Conservation (phyloP, 495 filamentous ascomycete species). For the Penicillium ochrochloron region DNA sequence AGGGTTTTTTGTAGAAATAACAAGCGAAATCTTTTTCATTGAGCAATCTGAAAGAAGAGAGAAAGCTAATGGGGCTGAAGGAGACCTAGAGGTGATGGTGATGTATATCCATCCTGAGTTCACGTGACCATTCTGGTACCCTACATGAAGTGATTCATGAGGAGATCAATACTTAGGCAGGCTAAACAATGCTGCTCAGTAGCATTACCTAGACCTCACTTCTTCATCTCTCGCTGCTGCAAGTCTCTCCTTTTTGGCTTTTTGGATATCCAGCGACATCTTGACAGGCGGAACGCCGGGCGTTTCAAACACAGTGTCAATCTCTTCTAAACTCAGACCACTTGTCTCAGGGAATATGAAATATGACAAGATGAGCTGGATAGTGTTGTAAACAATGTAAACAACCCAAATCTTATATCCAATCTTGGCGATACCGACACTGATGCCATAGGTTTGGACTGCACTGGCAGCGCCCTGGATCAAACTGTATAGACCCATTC, state of each 20-base stretch:
- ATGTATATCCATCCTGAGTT: neutral
- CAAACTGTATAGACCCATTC: conserved; percentile 48
- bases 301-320: conserved; percentile 51
- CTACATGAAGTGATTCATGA: neutral
- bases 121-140: neutral
- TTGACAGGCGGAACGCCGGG: conserved; percentile 49
- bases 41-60: neutral
- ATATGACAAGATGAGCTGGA: conserved; percentile 46
- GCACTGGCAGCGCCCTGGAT: conserved; percentile 48
- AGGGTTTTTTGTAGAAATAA: neutral
- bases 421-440: conserved; percentile 44
- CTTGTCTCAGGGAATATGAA: conserved; percentile 49
- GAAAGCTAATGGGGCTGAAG: neutral
- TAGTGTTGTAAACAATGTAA: conserved; percentile 47
- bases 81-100: neutral
- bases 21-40: neutral
- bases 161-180: neutral
- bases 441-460: conserved; percentile 46
- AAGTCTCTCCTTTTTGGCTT: conserved; percentile 44
- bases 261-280: conserved; percentile 49
- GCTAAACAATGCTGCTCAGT: neutral
- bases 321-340: conserved; percentile 46
- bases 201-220: conserved; percentile 6
- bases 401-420: conserved; percentile 53
- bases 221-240: conserved; percentile 28